These are phyloP conservation scores for Candida boleticola DNA, from an alignment of 805 yeast species.

Conservation along the genomic window DNA sequence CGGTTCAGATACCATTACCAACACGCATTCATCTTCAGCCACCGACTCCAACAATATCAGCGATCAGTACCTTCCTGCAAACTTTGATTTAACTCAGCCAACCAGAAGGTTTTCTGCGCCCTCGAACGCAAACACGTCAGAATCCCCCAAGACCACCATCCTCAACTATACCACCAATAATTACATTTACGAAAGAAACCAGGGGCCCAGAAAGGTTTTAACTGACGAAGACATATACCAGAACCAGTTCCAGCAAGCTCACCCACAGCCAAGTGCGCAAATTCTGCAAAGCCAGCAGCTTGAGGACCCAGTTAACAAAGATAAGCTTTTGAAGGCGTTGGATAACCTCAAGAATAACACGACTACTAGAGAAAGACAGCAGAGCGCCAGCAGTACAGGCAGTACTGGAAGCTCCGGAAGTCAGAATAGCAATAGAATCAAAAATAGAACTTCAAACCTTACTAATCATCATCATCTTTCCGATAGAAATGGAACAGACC, in stretches of 20 bases:
- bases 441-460: slow-evolving; percentile 3
- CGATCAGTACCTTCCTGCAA: slow-evolving; percentile 43
- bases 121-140: slow-evolving; percentile 1
- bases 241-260: not conserved
- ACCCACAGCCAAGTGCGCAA: not conserved
- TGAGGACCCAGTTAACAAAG: slow-evolving; percentile 8
- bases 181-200: slow-evolving; percentile 18
- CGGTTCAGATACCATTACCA: not conserved
- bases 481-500: slow-evolving; percentile 12
- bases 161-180: slow-evolving; percentile 18
- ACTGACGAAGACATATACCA: not conserved
- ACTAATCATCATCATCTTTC: slow-evolving; percentile 3
- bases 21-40: not conserved
- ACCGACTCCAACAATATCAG: slow-evolving; percentile 1
- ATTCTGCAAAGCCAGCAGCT: not conserved
- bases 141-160: slow-evolving; percentile 9
- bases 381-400: not conserved
- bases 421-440: slow-evolving; percentile 2
- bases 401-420: slow-evolving; percentile 2
- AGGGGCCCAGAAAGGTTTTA: slow-evolving; percentile 4
- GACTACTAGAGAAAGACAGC: slow-evolving; percentile 16
- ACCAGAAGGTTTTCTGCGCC: slow-evolving; percentile 33
- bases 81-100: slow-evolving; percentile 43
- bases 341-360: slow-evolving; percentile 21
- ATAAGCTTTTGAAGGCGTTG: slow-evolving; percentile 18